Conservation (phyloP, 805 yeast species). For the Scheffersomyces ergatensis region DNA sequence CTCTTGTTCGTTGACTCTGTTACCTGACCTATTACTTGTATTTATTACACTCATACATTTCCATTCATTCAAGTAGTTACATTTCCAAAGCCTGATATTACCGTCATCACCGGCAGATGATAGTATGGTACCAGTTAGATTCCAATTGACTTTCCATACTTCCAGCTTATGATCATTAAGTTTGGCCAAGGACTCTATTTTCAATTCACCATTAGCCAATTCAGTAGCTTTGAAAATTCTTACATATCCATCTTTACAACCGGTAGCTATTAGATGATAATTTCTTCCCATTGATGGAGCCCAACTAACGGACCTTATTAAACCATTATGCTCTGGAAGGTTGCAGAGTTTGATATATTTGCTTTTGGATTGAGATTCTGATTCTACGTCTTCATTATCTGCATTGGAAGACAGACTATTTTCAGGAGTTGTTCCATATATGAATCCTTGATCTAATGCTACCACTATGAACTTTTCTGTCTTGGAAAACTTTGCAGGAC, state of each 20-base stretch:
- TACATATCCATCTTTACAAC: constrained; percentile 91
- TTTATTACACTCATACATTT: constrained; percentile 78
- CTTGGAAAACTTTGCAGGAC: constrained; percentile 73
- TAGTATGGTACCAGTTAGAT: constrained; percentile 85
- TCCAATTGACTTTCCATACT: constrained; percentile 97
- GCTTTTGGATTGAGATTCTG: constrained; percentile 9
- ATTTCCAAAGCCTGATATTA: constrained; percentile 85
- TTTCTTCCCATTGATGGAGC: constrained; percentile 95
- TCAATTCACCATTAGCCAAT: constrained; percentile 19
- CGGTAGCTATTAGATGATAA: constrained; percentile 88
- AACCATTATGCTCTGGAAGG: constrained; percentile 80
- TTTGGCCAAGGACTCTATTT: constrained; percentile 61
- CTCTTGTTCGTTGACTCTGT: constrained; percentile 13
- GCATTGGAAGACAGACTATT: constrained; percentile 4
- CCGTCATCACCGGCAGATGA: constrained; percentile 97
- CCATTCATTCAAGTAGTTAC: constrained; percentile 80
- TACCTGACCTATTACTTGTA: constrained; percentile 23
- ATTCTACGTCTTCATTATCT: constrained; percentile 9
- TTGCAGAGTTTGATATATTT: constrained; percentile 57
- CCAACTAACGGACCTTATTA: constrained; percentile 89
- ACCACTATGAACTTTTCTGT: constrained; percentile 80
- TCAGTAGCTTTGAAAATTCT: constrained; percentile 69
- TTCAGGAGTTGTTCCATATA: constrained; percentile 44
- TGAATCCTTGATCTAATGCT: constrained; percentile 82
- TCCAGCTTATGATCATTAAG: constrained; percentile 80